Percentiles rank a stretch among this genome's conserved stretches.
Conservation (phyloP, 805 yeast genomes). For the Ascoidea rubescens region DNA sequence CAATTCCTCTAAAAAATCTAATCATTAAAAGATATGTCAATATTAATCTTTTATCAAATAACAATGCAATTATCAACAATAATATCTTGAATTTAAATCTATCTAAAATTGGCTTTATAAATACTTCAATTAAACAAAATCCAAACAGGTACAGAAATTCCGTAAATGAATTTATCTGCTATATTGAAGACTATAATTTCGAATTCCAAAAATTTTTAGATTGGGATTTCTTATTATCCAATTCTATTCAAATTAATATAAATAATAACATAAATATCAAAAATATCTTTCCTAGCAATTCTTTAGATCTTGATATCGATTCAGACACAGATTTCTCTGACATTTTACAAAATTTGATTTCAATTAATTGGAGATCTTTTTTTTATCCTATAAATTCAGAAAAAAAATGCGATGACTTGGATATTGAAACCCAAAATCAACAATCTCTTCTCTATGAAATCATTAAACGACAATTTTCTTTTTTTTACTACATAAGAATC, state of each 20-base stretch:
- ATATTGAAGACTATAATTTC: not conserved
- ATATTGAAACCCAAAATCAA: not conserved
- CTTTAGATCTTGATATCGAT: not conserved
- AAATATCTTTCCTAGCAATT: not conserved
- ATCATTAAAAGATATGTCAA: too few species aligned
- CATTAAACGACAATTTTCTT: not conserved
- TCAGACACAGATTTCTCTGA: not conserved
- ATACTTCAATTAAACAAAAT: too few species aligned
- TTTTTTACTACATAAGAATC: too few species aligned
- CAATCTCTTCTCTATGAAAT: not conserved
- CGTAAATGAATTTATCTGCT: not conserved
- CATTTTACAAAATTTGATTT: not conserved
- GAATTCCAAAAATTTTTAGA: not conserved
- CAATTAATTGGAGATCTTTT: not conserved
- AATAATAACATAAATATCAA: too few species aligned
- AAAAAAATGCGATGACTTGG: not conserved
- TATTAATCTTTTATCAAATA: too few species aligned
- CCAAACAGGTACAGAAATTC: not conserved
- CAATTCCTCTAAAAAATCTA: not conserved
- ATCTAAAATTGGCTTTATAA: too few species aligned
- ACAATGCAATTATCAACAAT: not conserved
- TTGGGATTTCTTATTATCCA: not conserved
- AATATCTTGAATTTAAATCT: too few species aligned
- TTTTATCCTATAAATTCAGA: not conserved
- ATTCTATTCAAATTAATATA: too few species aligned